Percentiles rank a stretch among this genome's conserved stretches.
These are phyloP conservation scores for Trichoderma sp. DNA, from an alignment of 2,329 filamentous ascomycete species.

Conservation along the genomic window DNA sequence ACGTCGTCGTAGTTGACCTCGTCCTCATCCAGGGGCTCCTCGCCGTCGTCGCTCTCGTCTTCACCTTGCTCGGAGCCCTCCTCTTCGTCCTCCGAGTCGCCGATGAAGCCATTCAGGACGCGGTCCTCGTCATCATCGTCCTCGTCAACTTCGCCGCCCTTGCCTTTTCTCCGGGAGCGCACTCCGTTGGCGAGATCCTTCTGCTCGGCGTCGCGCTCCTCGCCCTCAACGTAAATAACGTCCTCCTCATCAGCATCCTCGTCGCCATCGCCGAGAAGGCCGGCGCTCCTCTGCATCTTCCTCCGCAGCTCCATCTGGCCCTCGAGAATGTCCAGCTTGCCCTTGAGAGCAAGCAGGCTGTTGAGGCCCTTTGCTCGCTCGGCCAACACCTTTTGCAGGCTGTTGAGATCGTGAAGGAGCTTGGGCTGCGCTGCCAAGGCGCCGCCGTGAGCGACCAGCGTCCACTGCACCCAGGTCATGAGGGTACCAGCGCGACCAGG, in stretches of 20 bases:
- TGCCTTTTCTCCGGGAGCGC: conserved; percentile 42
- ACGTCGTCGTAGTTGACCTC: conserved; percentile 62
- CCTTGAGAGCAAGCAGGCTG: conserved; percentile 84
- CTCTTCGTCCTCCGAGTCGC: conserved; percentile 62
- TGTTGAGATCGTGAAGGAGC: conserved; percentile 73
- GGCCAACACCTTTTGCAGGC: conserved; percentile 82
- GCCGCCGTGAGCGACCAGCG: conserved; percentile 86
- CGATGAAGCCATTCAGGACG: conserved; percentile 55
- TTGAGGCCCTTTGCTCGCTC: conserved; percentile 81
- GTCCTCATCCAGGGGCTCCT: conserved; percentile 57
- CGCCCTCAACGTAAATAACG: conserved; percentile 85
- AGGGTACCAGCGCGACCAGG: conserved; percentile 88
- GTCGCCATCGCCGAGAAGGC: conserved; percentile 45
- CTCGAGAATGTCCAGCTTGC: conserved; percentile 91
- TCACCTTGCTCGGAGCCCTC: conserved; percentile 47
- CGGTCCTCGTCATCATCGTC: conserved; percentile 61
- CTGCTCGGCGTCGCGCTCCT: conserved; percentile 56
- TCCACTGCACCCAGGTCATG: conserved; percentile 96
- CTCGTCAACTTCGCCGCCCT: conserved; percentile 57
- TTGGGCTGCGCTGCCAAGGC: conserved; percentile 86
- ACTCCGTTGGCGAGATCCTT: conserved; percentile 39
- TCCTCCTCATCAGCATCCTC: conserved; percentile 63
- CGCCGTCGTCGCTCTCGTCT: conserved; percentile 49
- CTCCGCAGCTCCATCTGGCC: conserved; percentile 82
- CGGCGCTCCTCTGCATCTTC: conserved; percentile 57